Evolutionary conservation across 805 yeast species (phyloP).

Genomic region (Lipomyces anomalus): DNA sequence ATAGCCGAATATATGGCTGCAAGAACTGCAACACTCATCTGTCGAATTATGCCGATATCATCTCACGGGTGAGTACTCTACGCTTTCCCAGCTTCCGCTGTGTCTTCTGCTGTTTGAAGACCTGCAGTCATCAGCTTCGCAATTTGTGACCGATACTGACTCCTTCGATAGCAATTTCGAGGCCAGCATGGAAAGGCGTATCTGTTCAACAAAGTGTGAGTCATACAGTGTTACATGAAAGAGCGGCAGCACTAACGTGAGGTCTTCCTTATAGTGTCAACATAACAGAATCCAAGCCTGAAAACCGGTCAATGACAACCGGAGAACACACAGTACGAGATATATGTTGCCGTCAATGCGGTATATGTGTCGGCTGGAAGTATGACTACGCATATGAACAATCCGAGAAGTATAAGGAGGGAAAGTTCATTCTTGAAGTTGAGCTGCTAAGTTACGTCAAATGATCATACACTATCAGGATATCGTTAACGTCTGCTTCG

Average conservation of each 20-base stretch:
- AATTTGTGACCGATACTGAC: too few relatives aligned
- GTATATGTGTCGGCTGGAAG: conserved; percentile 55
- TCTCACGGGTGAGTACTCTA: conserved; percentile 34
- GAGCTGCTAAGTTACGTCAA: too few relatives aligned
- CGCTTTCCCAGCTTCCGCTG: not conserved
- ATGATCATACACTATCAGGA: too few relatives aligned
- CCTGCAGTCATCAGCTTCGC: too few relatives aligned
- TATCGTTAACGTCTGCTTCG: too few relatives aligned
- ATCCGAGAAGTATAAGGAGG: conserved; percentile 54
- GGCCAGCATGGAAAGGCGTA: conserved; percentile 57
- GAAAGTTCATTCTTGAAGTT: conserved; percentile 51
- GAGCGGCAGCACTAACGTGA: not conserved
- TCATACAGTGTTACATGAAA: too few relatives aligned
- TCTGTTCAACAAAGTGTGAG: conserved; percentile 44
- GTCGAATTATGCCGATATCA: conserved; percentile 34
- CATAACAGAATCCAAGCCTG: conserved; percentile 36
- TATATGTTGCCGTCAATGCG: conserved; percentile 52
- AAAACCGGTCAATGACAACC: conserved; percentile 50
- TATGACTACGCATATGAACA: conserved; percentile 45
- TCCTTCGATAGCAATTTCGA: conserved; percentile 43
- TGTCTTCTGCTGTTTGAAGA: not conserved
- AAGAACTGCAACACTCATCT: conserved; percentile 40
- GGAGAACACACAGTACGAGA: conserved; percentile 56
- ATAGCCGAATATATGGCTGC: conserved; percentile 37
- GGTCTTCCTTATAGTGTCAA: conserved; percentile 35